Conservation (phyloP, 176 grass and related monocot genomes). For the barley (Hordeum vulgare) region DNA sequence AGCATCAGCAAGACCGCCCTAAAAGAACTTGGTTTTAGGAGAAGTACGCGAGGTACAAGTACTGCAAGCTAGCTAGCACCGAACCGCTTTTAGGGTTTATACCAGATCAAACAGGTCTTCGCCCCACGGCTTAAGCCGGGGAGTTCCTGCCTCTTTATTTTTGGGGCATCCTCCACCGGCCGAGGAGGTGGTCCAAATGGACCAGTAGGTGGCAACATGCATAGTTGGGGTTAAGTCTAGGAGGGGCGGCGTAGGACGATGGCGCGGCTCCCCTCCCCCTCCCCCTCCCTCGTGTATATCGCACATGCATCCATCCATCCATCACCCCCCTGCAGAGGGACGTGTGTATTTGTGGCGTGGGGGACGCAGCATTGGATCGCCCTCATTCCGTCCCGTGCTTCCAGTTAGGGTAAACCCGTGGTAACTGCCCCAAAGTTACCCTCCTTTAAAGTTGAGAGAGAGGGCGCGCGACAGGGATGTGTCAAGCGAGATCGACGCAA, state of each 20-base stretch:
- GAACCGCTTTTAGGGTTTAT: constrained; percentile 1
- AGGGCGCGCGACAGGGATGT: background rate
- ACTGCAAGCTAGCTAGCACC: background rate
- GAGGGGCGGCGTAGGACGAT: constrained; percentile 13
- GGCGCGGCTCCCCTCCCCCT: background rate
- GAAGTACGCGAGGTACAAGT: background rate
- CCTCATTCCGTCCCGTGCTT: constrained; percentile 28
- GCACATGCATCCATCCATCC: constrained; percentile 5
- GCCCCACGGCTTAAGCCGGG: constrained; percentile 8
- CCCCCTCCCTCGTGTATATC: constrained; percentile 24
- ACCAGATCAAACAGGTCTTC: constrained; percentile 18
- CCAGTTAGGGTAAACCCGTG: constrained; percentile 42
- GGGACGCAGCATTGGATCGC: constrained; percentile 22
- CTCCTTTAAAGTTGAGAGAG: constrained; percentile 28
- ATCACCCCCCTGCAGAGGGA: background rate
- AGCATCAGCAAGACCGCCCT: background rate
- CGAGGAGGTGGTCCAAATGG: constrained; percentile 25
- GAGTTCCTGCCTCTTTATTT: constrained; percentile 39
- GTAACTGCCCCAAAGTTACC: constrained; percentile 48
- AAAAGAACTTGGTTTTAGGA: background rate
- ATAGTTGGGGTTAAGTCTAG: constrained; percentile 44
- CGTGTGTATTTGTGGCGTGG: constrained; percentile 34
- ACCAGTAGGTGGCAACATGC: constrained; percentile 38
- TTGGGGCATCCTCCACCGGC: constrained; percentile 21
- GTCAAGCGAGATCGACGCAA: constrained; percentile 30